Conservation (phyloP, 345 rosid genomes). For the Linum trigynum region DNA sequence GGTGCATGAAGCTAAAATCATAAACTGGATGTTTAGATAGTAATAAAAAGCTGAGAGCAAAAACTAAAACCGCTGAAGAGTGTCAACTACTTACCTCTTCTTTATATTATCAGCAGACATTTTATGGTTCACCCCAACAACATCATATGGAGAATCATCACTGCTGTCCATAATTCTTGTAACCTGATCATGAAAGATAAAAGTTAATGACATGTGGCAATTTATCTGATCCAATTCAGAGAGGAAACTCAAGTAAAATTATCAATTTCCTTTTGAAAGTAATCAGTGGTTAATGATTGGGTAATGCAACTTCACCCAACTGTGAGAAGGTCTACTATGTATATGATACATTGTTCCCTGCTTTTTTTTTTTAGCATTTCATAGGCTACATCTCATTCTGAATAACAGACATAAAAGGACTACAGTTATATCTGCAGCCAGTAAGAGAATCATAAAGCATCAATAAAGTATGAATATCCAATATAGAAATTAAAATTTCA, state of each 20-base stretch:
- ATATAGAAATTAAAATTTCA: too few relatives aligned
- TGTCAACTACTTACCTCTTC: constrained; percentile 51
- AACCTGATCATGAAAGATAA: constrained; percentile 38
- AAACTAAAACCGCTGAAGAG: not conserved
- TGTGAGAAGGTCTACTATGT: not conserved
- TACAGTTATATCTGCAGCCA: too few relatives aligned
- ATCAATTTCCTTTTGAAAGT: not conserved
- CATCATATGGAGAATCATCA: constrained; percentile 58
- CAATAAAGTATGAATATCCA: too few relatives aligned
- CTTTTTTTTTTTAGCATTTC: not conserved
- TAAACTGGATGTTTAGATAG: not conserved
- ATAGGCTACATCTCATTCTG: not conserved
- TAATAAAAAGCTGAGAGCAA: not conserved
- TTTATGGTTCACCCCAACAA: constrained; percentile 64
- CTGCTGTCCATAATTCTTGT: constrained; percentile 78
- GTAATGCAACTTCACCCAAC: not conserved
- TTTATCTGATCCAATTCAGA: not conserved
- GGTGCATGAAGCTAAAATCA: not conserved
- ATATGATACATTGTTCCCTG: not conserved
- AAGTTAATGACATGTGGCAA: constrained; percentile 11
- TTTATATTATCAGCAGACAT: constrained; percentile 68
- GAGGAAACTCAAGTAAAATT: not conserved
- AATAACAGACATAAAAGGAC: not conserved
- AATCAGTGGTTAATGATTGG: not conserved
- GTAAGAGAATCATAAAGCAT: too few relatives aligned